These are phyloP conservation scores for Chlorella sp. DNA, from an alignment of 139 green algal genomes.

Conservation along the genomic window DNA sequence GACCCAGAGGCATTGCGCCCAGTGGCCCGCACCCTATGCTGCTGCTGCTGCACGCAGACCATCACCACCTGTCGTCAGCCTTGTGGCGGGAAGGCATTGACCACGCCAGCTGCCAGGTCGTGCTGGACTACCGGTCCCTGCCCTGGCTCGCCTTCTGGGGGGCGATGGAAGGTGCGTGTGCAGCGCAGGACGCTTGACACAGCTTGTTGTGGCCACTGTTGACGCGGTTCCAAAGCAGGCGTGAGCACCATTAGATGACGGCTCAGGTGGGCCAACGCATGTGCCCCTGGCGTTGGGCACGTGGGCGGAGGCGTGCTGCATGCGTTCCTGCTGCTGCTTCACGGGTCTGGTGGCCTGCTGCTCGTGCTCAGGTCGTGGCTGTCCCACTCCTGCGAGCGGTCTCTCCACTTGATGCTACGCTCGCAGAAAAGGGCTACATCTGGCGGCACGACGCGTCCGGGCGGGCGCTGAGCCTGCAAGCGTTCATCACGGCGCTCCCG, in stretches of 20 bases:
- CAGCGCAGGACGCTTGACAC: not conserved
- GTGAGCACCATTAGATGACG: not conserved
- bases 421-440: not conserved
- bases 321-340: not conserved
- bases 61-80: slow-evolving; percentile 8
- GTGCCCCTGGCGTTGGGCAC: not conserved
- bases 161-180: slow-evolving; percentile 1
- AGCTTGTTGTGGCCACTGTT: not conserved
- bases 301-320: not conserved
- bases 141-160: not conserved
- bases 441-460: not conserved
- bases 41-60: not conserved
- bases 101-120: not conserved
- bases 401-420: too few species aligned
- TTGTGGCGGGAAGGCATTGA: not conserved
- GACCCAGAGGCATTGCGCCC: not conserved
- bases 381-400: too few species aligned
- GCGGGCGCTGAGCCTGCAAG: not conserved
- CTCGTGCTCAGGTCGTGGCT: not conserved
- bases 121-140: not conserved
- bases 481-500: not conserved
- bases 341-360: not conserved
- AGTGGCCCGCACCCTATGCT: not conserved
- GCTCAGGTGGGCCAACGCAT: not conserved
- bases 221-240: not conserved